Base-by-base conservation (phyloP, 2,329 filamentous ascomycete genomes). In the Calonectria pseudoturangicola region DNA sequence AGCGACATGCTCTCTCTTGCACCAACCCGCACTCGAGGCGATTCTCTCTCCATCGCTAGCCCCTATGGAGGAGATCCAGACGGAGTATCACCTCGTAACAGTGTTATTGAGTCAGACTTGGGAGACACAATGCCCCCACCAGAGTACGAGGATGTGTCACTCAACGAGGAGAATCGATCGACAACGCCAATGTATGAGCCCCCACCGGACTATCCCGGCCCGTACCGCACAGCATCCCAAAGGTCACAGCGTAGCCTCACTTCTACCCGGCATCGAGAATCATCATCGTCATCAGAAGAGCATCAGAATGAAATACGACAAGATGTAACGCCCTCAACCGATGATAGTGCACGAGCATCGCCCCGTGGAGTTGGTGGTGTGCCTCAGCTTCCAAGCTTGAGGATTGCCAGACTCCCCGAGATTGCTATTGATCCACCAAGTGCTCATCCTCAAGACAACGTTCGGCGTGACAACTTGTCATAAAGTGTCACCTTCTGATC, bases 391-490 rank as follows among this genome's bases (percentile, higher is more conserved):
- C 89, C 90, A 2, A 90, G 87, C 75, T 77, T 92, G 75, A 85
- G 86, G 60, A 83, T 92, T 39, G 78, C 81, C 21, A 80, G 80
- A 33, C 81, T 92, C 30, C 91, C 91, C 3, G 87, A 88, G 75
- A 92, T 92, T 78, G 87, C 91, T 30, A 88, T 92, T 60, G 88
- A 92, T 77, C 88, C 88, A n/a, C 88, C 86, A 28, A 82, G 80
- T 56, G 81, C 80, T 41, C 75, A 80, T 39, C 78, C 80, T 41
- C 65, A 70, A 68, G 76, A 80, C 33, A 70, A 76, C 7, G 73
- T 70, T 48, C 48, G 56, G 25, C 77, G 62, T 67, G 71, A 71
- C 69, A 36, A 27, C 15, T 63, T 54, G 6, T 54, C 41, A 75
- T 77, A 70, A 80, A 56, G 48, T 30, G 15, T 45, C 25, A 21